These are phyloP conservation scores for Boletellus ananas DNA, from an alignment of 768 basidiomycete genomes.

Conservation along the genomic window DNA sequence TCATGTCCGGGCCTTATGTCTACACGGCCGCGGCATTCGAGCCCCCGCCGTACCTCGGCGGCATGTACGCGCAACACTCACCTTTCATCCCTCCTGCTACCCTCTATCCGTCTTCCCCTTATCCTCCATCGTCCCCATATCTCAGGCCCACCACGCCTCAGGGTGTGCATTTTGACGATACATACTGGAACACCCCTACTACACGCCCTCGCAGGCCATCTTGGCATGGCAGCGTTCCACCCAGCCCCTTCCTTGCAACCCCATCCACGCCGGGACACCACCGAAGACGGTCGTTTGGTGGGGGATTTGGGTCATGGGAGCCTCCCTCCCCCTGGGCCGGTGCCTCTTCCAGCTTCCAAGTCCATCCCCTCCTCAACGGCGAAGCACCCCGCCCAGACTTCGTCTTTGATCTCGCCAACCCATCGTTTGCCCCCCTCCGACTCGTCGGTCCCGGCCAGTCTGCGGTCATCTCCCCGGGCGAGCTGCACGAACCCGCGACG, in stretches of 20 bases:
- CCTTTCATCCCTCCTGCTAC: slow-evolving; percentile 43
- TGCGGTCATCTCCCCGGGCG: slow-evolving; percentile 37
- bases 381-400: slow-evolving; percentile 44
- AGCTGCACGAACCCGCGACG: slow-evolving; percentile 51
- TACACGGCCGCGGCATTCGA: slow-evolving; percentile 38
- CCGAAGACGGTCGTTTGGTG: slow-evolving; percentile 31
- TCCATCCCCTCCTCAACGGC: slow-evolving; percentile 43
- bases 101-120: slow-evolving; percentile 39
- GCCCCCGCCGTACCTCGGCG: slow-evolving; percentile 34
- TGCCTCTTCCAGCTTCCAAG: slow-evolving; percentile 25
- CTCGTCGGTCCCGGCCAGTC: slow-evolving; percentile 38
- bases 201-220: slow-evolving; percentile 40
- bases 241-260: slow-evolving; percentile 24
- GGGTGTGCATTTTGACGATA: slow-evolving; percentile 17
- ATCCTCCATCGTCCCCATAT: slow-evolving; percentile 25
- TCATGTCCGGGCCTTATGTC: slow-evolving; percentile 42
- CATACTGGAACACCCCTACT: slow-evolving; percentile 19
- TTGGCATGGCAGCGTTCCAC: slow-evolving; percentile 37
- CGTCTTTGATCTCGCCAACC: slow-evolving; percentile 53
- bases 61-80: slow-evolving; percentile 33
- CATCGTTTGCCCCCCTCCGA: slow-evolving; percentile 43
- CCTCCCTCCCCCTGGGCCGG: slow-evolving; percentile 23
- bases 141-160: slow-evolving; percentile 30
- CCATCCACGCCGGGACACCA: slow-evolving; percentile 7
- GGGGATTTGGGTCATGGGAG: slow-evolving; percentile 17